Percentiles rank a stretch among this genome's conserved stretches.
Conservation (phyloP, 2,329 filamentous ascomycete species). For the Volutella citrinella region DNA sequence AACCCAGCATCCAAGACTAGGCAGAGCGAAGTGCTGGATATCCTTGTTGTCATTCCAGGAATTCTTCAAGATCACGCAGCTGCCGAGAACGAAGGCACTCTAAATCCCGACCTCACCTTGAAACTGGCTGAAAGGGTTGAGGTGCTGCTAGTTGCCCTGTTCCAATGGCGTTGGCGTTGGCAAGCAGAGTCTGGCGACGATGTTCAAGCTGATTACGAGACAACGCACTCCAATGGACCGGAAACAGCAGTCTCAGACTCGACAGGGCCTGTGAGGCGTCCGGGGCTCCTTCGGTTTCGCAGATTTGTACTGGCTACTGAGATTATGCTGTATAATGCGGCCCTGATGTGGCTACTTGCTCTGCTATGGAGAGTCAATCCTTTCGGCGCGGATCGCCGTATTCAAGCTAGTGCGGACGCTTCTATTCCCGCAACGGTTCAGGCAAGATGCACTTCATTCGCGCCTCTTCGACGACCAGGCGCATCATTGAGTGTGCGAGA, state of each 20-base stretch:
- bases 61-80: conserved; percentile 10
- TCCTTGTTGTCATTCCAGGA: conserved; percentile 8
- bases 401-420: conserved; percentile 5
- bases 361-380: conserved; percentile 17
- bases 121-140: conserved; percentile 2
- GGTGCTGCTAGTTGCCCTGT: conserved; percentile 1
- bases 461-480: conserved; percentile 7
- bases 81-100: not conserved
- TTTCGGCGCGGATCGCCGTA: conserved; percentile 5
- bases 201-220: conserved; percentile 2
- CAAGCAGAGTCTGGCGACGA: conserved; percentile 2
- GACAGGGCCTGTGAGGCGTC: not conserved
- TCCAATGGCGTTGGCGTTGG: conserved; percentile 12
- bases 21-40: conserved; percentile 10
- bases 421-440: not conserved
- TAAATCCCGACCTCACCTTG: not conserved
- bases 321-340: conserved; percentile 17
- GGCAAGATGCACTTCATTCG: conserved; percentile 4
- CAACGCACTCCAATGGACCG: conserved; percentile 1
- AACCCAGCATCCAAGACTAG: conserved; percentile 7
- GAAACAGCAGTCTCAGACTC: not conserved
- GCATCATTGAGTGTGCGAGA: conserved; percentile 4
- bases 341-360: conserved; percentile 17
- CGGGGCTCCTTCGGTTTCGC: conserved; percentile 3
- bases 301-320: conserved; percentile 8